Evolutionary conservation across 495 filamentous ascomycete genomes (phyloP), one percentile per base, ranked within the genome.

Genomic region (Ramalina peruviana): DNA sequence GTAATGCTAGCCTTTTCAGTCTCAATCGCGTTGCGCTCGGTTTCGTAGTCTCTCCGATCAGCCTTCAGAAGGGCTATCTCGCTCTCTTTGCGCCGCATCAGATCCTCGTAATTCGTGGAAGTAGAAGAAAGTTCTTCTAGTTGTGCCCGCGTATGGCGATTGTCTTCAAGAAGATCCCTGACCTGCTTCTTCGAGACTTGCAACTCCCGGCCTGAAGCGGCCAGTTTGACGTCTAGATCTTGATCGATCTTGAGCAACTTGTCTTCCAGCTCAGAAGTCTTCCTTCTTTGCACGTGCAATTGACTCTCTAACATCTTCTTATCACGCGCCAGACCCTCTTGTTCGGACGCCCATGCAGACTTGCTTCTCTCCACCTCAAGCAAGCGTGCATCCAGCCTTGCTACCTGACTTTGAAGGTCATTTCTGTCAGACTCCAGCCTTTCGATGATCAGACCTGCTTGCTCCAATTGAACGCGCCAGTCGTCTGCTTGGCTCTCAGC

Each of bases 231-330:
- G 51, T 97, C 92, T 11, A 90, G 69, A 54, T 95, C 90, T 54
- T 94, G 86, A 51, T 97, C 92, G 0, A 77, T 78, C 60, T 88
- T 85, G 36, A 94, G 65, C 13, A 96, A 63, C 59, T 87, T 94
- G 36, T 73, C 72, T 60, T 97, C 90, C 11, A 96, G 68, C 48
- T 97, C 93, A 40, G 86, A 81, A 5, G 88, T 65, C 55, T 97
- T 98, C 21, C 89, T 81, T 37, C 94, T 88, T 63, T 94, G 95
- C 49, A 97, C 64, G 43, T 76, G 79, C 16, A 97, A 69, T 55
- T 96, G 90, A 50, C 92, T 97, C 54, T 89, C 81, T 19, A 98
- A 76, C 77, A 96, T 87, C 60, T 85, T 86, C 52, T 94, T 76
- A 51, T 96, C 89, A 49, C 86, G 81, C 21, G 75, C 73, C 3